Conservation (phyloP, 2,329 filamentous ascomycete genomes). For the Diplodia intermedia region DNA sequence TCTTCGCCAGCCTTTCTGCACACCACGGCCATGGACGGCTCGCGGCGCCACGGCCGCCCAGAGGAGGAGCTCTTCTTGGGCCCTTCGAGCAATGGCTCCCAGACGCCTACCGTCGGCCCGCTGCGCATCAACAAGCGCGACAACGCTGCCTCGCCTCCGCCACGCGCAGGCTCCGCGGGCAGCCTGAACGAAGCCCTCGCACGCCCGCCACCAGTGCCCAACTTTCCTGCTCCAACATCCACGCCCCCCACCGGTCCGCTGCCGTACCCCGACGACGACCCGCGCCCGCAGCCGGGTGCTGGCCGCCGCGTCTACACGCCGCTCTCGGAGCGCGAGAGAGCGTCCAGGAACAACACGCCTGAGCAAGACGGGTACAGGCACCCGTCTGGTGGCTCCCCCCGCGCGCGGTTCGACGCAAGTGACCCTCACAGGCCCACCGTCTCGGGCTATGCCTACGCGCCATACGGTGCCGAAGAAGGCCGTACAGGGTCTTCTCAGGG, state of each 20-base stretch:
- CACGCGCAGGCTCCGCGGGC: conserved; percentile 67
- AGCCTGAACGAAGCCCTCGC: conserved; percentile 56
- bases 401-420: conserved; percentile 55
- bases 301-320: conserved; percentile 45
- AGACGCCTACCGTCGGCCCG: conserved; percentile 82
- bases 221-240: conserved; percentile 67
- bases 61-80: conserved; percentile 85
- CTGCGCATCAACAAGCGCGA: conserved; percentile 80
- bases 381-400: conserved; percentile 43
- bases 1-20: conserved; percentile 12
- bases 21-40: conserved; percentile 50
- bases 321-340: conserved; percentile 46
- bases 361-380: conserved; percentile 42
- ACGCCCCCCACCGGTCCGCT: conserved; percentile 55
- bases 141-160: conserved; percentile 60
- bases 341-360: conserved; percentile 44
- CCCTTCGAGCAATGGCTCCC: conserved; percentile 51
- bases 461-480: conserved; percentile 41
- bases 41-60: conserved; percentile 67
- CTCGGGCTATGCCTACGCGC: conserved; percentile 52
- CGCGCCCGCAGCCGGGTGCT: conserved; percentile 37
- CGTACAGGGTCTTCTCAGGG: conserved; percentile 50
- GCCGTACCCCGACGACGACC: conserved; percentile 56
- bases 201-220: conserved; percentile 59
- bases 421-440: conserved; percentile 58